These are phyloP conservation scores for Lepiota subincarnata DNA, from an alignment of 768 basidiomycete species.

Conservation along the genomic window DNA sequence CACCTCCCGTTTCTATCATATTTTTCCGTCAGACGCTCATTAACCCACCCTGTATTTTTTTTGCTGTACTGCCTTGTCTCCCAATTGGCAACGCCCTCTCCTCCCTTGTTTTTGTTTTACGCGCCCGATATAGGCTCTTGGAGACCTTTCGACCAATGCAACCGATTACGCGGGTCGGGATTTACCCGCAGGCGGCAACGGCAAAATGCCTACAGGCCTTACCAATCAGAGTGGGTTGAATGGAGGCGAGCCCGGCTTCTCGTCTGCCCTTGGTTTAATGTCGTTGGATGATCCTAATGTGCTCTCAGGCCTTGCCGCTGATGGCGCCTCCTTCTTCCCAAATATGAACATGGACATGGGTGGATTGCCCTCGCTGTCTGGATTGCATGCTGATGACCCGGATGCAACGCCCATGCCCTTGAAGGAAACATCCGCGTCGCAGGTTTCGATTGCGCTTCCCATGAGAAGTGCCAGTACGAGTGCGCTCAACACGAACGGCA, in stretches of 20 bases:
- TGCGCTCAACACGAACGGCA: not conserved
- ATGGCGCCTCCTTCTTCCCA: slow-evolving; percentile 58
- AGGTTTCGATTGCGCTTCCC: slow-evolving; percentile 7
- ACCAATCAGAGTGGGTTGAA: slow-evolving; percentile 7
- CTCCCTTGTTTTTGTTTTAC: not conserved
- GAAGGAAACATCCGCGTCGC: slow-evolving; percentile 17
- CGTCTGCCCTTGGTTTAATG: slow-evolving; percentile 70
- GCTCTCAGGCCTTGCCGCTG: slow-evolving; percentile 51
- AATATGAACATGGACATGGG: slow-evolving; percentile 14
- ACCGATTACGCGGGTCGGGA: not conserved
- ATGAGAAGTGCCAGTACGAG: slow-evolving; percentile 6
- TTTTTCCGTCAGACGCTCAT: not conserved
- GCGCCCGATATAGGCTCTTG: not conserved
- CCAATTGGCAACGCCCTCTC: too few relatives aligned
- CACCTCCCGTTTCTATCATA: slow-evolving; percentile 5
- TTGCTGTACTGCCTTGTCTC: too few relatives aligned
- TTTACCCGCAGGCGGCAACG: not conserved
- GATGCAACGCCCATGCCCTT: slow-evolving; percentile 46
- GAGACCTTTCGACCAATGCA: not conserved
- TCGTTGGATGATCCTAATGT: slow-evolving; percentile 71
- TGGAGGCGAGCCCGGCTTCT: slow-evolving; percentile 34
- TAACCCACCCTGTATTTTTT: too few relatives aligned
- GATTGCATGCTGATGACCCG: slow-evolving; percentile 26
- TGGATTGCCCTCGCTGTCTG: slow-evolving; percentile 1
- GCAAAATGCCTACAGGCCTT: not conserved